These are phyloP conservation scores for Pythium brachiatum DNA, from an alignment of 352 stramenopile species.

Conservation along the genomic window DNA sequence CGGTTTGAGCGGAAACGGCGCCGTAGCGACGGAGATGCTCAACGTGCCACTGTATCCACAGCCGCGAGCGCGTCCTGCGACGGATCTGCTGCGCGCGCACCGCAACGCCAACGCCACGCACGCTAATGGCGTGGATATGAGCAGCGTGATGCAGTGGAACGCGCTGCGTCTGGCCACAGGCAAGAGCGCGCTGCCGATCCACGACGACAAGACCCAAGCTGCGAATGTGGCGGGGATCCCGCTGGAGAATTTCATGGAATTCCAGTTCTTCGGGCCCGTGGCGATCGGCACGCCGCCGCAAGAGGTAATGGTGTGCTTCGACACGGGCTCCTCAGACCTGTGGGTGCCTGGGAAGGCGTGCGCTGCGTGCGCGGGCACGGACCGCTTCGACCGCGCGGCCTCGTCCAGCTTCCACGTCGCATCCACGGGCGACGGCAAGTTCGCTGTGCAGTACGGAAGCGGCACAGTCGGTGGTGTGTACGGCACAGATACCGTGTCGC, in stretches of 20 bases:
- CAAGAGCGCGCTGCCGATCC: slow-evolving; percentile 10
- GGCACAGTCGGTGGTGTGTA: slow-evolving; percentile 64
- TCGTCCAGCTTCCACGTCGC: slow-evolving; percentile 46
- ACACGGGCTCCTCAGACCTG: slow-evolving; percentile 79
- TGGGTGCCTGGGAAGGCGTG: slow-evolving; percentile 67
- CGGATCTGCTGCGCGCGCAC: slow-evolving; percentile 41
- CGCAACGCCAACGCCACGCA: slow-evolving; percentile 2
- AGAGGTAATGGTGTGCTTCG: slow-evolving; percentile 73
- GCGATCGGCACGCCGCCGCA: slow-evolving; percentile 63
- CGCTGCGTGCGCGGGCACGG: slow-evolving; percentile 47
- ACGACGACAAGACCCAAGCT: slow-evolving; percentile 23
- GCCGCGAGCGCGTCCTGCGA: slow-evolving; percentile 24
- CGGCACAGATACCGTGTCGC: slow-evolving; percentile 50
- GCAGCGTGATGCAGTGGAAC: slow-evolving; percentile 24
- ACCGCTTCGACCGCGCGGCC: slow-evolving; percentile 45
- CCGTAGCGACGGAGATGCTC: slow-evolving; percentile 22
- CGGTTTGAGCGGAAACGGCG: not conserved
- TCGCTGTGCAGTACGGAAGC: slow-evolving; percentile 75
- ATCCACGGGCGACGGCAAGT: slow-evolving; percentile 35
- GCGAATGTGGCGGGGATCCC: slow-evolving; percentile 41
- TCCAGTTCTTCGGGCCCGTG: slow-evolving; percentile 78
- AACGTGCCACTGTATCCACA: slow-evolving; percentile 40
- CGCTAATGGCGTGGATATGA: slow-evolving; percentile 3
- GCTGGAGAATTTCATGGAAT: slow-evolving; percentile 82
- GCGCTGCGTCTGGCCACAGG: slow-evolving; percentile 11